Base-by-base conservation (phyloP, 352 stramenopile genomes). In the Globisporangium viniferum region DNA sequence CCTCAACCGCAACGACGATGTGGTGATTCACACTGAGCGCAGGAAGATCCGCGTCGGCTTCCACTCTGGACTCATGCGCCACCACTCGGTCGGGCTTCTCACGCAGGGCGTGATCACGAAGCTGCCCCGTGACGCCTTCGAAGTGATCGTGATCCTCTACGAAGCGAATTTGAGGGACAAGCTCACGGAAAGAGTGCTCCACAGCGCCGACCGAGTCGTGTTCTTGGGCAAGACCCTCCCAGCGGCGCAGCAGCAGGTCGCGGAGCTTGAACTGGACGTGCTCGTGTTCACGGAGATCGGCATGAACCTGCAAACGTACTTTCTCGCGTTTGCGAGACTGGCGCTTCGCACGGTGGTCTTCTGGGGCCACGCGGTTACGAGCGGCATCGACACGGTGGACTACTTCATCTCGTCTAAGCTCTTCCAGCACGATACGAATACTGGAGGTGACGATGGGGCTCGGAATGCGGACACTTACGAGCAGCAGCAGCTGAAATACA, bases 201-300 rank as follows among this genome's bases (percentile, higher is more conserved):
- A 12, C 3, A 61, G 39, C 18, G 51, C 62, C 6, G 64, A 64
- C 14, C 58, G 53, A n/a, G 55, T 72, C 31, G 44, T 69, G 5
- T 22, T 75, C 1, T 59, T 82, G 18, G 15, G 60, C 1, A 39
- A n/a, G 7, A 73, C 75, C 15, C 53, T 89, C 2, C 12, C 44
- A 14, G 46, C 51, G 0, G 76, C 78, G 0, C 80, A 80, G 36
- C 60, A 56, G 0, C 62, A 66, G 12, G 54, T 93, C 33, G 73
- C 74, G 0, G 70, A 61, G 46, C 64, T 84, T 5, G 35, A 79
- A 36, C 67, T 93, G 5, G 85, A 93, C 62, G 64, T 93, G 3
- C 54, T 93, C 2, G 73, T 93, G 9, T 91, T 88, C 68, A 79
- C 75, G 3, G 85, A 93, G 73, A 73, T 84, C 65, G 81, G 82